Conservation (phyloP, 176 grass and related monocot genomes). For the Neostapfia colusana region DNA sequence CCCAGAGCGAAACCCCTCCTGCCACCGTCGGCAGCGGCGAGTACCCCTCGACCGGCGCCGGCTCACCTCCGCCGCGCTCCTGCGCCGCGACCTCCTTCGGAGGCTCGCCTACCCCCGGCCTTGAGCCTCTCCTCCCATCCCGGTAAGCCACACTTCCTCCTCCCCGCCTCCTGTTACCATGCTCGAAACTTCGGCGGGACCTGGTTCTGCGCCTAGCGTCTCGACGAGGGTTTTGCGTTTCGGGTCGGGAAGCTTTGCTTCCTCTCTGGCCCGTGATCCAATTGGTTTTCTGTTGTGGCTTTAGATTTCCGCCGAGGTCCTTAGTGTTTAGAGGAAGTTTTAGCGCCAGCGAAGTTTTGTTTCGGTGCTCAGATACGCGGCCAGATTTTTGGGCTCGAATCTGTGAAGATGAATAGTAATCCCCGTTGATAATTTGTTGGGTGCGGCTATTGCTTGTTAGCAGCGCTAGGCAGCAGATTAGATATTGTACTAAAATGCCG, state of each 20-base stretch:
- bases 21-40: slow-evolving; percentile 23
- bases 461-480: background rate
- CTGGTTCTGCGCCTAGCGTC: background rate
- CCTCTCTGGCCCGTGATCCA: background rate
- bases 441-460: background rate
- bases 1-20: background rate
- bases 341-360: background rate
- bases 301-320: background rate
- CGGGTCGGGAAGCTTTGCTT: background rate
- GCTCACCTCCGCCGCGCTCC: background rate
- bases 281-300: background rate
- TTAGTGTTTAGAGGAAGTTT: slow-evolving; percentile 1
- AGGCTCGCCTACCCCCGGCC: background rate
- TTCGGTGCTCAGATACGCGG: background rate
- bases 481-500: background rate
- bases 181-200: background rate
- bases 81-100: background rate
- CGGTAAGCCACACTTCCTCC: slow-evolving; percentile 15
- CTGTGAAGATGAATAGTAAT: background rate
- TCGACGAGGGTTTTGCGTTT: background rate
- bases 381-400: background rate
- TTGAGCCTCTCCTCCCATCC: background rate
- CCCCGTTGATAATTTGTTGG: too few species aligned
- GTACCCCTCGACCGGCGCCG: background rate
- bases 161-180: background rate